Evolutionary conservation across 257 asterid genomes (phyloP), one percentile per base, ranked within the genome.

Genomic region (Mitragyna speciosa): DNA sequence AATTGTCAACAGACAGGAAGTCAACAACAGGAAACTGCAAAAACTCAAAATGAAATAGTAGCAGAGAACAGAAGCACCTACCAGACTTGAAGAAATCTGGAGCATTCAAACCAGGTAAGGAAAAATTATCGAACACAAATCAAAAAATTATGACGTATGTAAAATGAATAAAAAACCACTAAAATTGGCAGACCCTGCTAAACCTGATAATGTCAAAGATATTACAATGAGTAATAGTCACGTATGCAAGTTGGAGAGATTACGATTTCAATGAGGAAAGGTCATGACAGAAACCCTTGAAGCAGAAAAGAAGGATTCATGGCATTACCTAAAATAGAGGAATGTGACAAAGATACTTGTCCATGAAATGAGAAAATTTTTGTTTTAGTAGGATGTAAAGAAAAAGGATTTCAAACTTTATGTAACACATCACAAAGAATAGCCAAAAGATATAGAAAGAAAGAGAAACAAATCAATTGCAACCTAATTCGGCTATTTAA

Each of bases 11-110:
- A 47, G 54, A 71, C n/a, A 26, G 76, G 12, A 71, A 14, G 26
- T 26, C n/a, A 72, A 31, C 45, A 48, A 72, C 12, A 26, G 63
- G 26, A 47, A 72, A 28, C 76, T 47, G 76, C 63, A 72, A n/a
- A n/a, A 72, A 26, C 15, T 7, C 15, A 16, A 16, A 20, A 72
- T 72, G 14, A 28, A 14, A 72, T 56, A 24, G 22, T 70, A 20
- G 58, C 52, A 69, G 15, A 69, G 12, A 28, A 70, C 58, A 72
- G 22, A 72, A 28, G 26, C 31, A 47, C 8, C 76, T 31, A n/a
- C 61, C 9, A 48, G 22, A 26, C 63, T 17, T 48, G 61, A 48
- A 31, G n/a, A 47, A 11, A 22, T 24, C 5, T 19, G 20, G 26
- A 76, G 26, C 16, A 26, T 45, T 43, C 17, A 58, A 47, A 39